Conservation (phyloP, 306 rosid species). For the barrel medic (Medicago truncatula) region MtrunA17r5.0-ANR NC_053043.1:42089501-42090000, state of each 20-base stretch:
- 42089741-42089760: slow-evolving; percentile 74
- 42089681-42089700: slow-evolving; percentile 22
- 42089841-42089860: slow-evolving; percentile 63
- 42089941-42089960: not conserved
- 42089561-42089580: not conserved
- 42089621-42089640: not conserved
- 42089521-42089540: too few relatives aligned
- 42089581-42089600: not conserved
- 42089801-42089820: not conserved
- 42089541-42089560: too few relatives aligned
- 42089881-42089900: slow-evolving; percentile 90
- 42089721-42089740: slow-evolving; percentile 23
- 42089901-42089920: not conserved
- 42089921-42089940: not conserved
- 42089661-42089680: slow-evolving; percentile 39
- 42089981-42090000: slow-evolving; percentile 62
- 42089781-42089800: slow-evolving; percentile 4
- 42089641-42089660: not conserved
- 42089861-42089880: slow-evolving; percentile 78
- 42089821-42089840: slow-evolving; percentile 66
- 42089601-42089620: not conserved
- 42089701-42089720: slow-evolving; percentile 39
- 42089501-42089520: too few relatives aligned
- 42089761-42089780: slow-evolving; percentile 26
- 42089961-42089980: slow-evolving; percentile 38